These are phyloP conservation scores for Suillus subalutaceus DNA, from an alignment of 768 basidiomycete genomes.

Conservation along the genomic window DNA sequence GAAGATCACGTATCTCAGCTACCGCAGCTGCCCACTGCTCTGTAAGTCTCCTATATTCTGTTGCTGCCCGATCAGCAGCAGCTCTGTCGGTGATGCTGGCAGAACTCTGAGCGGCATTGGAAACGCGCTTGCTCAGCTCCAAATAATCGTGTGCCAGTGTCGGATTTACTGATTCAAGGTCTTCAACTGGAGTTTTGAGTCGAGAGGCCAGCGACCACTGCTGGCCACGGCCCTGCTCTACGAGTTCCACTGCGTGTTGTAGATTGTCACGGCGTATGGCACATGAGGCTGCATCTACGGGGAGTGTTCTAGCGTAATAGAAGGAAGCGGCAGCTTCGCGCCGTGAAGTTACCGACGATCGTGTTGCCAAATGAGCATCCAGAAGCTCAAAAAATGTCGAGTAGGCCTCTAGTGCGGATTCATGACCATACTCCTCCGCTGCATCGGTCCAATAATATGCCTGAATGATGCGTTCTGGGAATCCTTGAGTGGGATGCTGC, in stretches of 20 bases:
- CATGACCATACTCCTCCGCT: too few species aligned
- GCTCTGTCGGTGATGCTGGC: neutral
- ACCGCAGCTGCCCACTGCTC: neutral
- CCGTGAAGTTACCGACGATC: too few species aligned
- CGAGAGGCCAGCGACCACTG: neutral
- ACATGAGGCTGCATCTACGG: too few species aligned
- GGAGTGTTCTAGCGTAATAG: accelerated
- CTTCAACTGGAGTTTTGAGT: neutral
- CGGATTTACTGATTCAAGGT: neutral
- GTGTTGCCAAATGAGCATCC: too few species aligned
- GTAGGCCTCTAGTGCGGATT: too few species aligned
- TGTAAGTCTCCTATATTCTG: neutral
- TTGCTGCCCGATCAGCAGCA: neutral
- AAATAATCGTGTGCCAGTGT: neutral
- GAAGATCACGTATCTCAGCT: neutral
- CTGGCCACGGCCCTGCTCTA: neutral
- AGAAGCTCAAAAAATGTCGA: too few species aligned
- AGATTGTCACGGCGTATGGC: too few species aligned
- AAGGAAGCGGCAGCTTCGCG: too few species aligned
- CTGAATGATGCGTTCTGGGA: too few species aligned
- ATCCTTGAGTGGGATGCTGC: too few species aligned
- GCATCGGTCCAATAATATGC: too few species aligned
- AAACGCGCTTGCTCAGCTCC: neutral
- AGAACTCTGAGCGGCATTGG: neutral
- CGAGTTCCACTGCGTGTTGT: too few species aligned